Evolutionary conservation across 2,329 filamentous ascomycete genomes (phyloP), one percentile per base, ranked within the genome.

Genomic region (Alternaria atra): DNA sequence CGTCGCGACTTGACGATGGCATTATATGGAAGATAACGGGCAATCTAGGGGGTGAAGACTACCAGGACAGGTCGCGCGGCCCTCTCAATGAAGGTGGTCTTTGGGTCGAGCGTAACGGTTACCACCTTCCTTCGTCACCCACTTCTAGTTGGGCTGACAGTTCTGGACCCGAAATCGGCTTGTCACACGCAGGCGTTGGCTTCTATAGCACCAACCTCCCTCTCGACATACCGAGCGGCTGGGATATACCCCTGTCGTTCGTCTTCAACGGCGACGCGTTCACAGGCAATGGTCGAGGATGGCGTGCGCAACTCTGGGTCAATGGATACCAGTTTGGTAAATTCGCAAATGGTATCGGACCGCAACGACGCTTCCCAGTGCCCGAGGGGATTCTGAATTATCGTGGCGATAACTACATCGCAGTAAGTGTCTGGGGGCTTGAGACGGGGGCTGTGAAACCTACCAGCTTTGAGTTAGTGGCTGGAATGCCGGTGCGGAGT

Each of bases 241-340:
- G 85, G 76, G 88, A 90, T 60, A 83, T 89, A 5, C 87, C 88
- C 0, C 68, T 90, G 0, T 82, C 82, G 0, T 87, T 90, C 65
- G 78, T 80, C 6, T 89, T 90, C 72, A 60, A 67, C 17, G 79
- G 79, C 20, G 85, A 84, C 59, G 73, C 63, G 2, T 73, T 73
- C 61, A 69, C 65, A 7, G 73, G 61, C 17, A 67, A 59, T 56
- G 68, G 53, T 8, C 66, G 59, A 34, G 62, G 55, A 12, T 90
- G 89, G 65, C 83, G 90, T 15, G 86, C 83, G 1, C 84, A 89
- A 66, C 77, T 92, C 2, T 93, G 85, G 71, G 88, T 93, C 37
- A 92, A 93, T 68, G 91, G 90, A 1, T 93, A 88, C 74, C 90
- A 92, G 70, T 92, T 88, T 66, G 87, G 85, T 6, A 88, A 88